Percentiles rank a stretch among this genome's conserved stretches.
Evolutionary conservation across 208 protist species (phyloP).

Genomic region (Acanthamoeba lenticulata): DNA sequence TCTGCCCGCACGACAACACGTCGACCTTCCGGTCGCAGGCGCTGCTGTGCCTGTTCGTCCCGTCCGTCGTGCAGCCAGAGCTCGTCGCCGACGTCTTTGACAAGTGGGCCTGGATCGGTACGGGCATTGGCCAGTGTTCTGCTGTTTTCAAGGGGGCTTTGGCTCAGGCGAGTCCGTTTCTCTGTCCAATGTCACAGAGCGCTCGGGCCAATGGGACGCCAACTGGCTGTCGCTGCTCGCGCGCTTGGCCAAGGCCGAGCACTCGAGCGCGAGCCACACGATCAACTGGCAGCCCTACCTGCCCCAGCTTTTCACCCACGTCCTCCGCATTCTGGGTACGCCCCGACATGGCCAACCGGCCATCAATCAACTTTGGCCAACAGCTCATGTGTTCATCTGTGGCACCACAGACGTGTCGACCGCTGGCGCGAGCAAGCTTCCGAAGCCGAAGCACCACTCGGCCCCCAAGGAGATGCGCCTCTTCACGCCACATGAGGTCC

Average conservation of each 20-base stretch:
- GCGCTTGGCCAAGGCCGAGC: background rate
- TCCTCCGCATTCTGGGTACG: conserved; percentile 20
- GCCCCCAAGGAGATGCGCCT: background rate
- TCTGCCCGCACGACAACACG: conserved; percentile 25
- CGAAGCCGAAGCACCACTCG: background rate
- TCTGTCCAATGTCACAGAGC: background rate
- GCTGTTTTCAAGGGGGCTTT: background rate
- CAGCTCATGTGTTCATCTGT: background rate
- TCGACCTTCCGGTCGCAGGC: background rate
- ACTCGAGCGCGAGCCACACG: background rate
- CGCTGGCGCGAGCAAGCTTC: background rate
- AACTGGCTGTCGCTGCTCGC: conserved; percentile 22
- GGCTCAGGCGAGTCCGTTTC: background rate
- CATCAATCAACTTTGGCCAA: background rate
- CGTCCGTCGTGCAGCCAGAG: background rate
- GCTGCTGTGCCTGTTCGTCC: conserved; percentile 14
- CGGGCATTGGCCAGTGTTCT: background rate
- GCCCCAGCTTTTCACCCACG: conserved; percentile 1
- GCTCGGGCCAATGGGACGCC: background rate
- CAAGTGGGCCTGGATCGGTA: conserved; percentile 53
- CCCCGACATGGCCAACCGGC: background rate
- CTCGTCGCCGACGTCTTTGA: background rate
- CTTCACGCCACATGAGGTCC: conserved; percentile 34
- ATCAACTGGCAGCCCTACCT: background rate
- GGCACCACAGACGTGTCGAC: background rate